Conservation (phyloP, 305 asterid genomes). For the Vinca major region DNA sequence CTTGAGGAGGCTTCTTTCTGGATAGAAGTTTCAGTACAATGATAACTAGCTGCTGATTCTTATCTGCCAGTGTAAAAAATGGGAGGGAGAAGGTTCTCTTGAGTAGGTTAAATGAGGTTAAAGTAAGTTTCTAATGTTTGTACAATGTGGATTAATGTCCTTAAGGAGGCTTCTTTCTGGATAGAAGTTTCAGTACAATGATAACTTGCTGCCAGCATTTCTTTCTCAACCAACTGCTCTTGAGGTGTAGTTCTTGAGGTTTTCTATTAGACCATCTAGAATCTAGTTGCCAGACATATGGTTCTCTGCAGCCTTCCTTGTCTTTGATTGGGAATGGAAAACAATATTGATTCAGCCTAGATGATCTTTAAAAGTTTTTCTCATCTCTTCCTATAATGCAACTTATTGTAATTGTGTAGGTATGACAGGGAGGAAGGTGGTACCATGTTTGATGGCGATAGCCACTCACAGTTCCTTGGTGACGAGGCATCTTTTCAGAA, state of each 20-base stretch:
- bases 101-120: not conserved
- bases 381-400: not conserved
- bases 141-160: not conserved
- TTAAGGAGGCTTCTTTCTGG: not conserved
- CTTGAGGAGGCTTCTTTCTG: not conserved
- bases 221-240: not conserved
- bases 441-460: constrained; percentile 52
- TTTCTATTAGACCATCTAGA: not conserved
- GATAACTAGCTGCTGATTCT: too few species aligned
- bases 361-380: not conserved
- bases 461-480: constrained; percentile 70
- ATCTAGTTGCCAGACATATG: not conserved
- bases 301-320: not conserved
- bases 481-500: constrained; percentile 91
- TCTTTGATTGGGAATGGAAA: not conserved
- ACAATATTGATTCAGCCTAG: not conserved
- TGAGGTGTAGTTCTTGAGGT: not conserved
- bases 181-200: not conserved
- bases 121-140: not conserved
- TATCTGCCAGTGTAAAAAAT: not conserved
- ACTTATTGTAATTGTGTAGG: constrained; percentile 38
- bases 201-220: not conserved
- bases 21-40: not conserved
- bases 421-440: constrained; percentile 93
- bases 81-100: not conserved